phyloP scores from a whole-genome alignment of 2,329 filamentous ascomycete genomes.

The Calycina herbarum region DNA sequence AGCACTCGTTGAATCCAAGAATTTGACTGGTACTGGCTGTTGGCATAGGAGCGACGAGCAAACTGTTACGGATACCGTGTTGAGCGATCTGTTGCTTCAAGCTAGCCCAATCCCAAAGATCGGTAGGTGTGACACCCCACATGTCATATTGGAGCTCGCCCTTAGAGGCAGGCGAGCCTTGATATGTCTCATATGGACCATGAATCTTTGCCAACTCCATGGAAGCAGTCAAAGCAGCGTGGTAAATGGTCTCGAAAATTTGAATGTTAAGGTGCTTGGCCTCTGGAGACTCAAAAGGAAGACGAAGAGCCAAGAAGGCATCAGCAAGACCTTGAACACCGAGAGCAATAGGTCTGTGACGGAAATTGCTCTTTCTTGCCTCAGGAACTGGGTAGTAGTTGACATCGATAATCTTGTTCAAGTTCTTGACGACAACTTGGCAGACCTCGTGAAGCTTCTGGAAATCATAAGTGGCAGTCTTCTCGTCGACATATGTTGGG shows the following conservation, averaged over 20 bases:
- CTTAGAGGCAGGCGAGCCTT: slow-evolving; percentile 91
- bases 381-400: slow-evolving; percentile 98
- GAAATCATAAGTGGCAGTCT: slow-evolving; percentile 86
- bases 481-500: slow-evolving; percentile 86
- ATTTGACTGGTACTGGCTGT: slow-evolving; percentile 98
- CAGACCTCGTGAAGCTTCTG: slow-evolving; percentile 93
- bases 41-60: slow-evolving; percentile 95
- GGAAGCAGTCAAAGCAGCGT: slow-evolving; percentile 87
- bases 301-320: slow-evolving; percentile 92
- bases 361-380: slow-evolving; percentile 94
- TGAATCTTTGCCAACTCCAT: slow-evolving; percentile 80
- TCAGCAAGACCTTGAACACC: slow-evolving; percentile 98
- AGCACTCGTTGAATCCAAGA: slow-evolving; percentile 98
- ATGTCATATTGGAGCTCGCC: slow-evolving; percentile 98
- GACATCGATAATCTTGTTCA: slow-evolving; percentile 98
- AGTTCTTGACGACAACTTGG: slow-evolving; percentile 87
- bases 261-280: slow-evolving; percentile 93
- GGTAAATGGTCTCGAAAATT: slow-evolving; percentile 99
- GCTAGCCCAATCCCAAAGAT: slow-evolving; percentile 93
- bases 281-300: slow-evolving; percentile 96
- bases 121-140: slow-evolving; percentile 92
- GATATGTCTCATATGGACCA: slow-evolving; percentile 85
- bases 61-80: slow-evolving; percentile 91
- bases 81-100: slow-evolving; percentile 90
- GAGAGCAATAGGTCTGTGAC: slow-evolving; percentile 91